A percentile compares a stretch with the other conserved stretches of the same genome.
Evolutionary conservation across 495 filamentous ascomycete species (phyloP).

Genomic region (Talaromyces liani): DNA sequence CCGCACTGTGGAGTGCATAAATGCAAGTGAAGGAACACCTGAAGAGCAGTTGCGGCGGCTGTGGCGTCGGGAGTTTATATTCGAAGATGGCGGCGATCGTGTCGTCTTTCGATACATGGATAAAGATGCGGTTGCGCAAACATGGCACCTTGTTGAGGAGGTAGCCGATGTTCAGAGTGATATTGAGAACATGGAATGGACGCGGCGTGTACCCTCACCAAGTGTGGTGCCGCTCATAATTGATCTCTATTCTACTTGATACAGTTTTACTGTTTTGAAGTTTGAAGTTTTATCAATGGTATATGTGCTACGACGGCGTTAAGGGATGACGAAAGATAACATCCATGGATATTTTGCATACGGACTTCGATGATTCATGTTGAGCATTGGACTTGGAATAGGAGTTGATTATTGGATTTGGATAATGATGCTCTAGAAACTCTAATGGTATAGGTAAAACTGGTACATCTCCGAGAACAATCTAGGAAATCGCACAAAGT

Average conservation of each 20-base stretch:
- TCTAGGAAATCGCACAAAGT: not conserved
- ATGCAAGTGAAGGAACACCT: not conserved
- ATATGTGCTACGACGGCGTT: not conserved
- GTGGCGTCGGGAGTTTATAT: slow-evolving; percentile 4
- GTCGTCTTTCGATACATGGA: slow-evolving; percentile 1
- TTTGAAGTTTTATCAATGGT: not conserved
- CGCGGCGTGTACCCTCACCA: not conserved
- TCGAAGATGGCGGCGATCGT: not conserved
- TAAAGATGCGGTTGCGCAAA: not conserved
- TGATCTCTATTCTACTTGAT: not conserved
- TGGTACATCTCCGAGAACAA: too few species aligned
- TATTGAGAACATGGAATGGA: not conserved
- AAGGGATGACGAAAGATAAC: not conserved
- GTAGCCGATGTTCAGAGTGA: not conserved
- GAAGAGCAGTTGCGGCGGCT: not conserved
- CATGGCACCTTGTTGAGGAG: slow-evolving; percentile 1
- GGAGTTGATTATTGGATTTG: not conserved
- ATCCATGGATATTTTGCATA: not conserved
- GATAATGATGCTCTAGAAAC: not conserved
- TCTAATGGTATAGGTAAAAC: not conserved
- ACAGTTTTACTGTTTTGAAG: not conserved
- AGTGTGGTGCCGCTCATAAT: not conserved
- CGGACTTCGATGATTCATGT: not conserved
- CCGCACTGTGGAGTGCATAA: not conserved
- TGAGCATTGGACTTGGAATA: not conserved